phyloP scores from a whole-genome alignment of 2,329 filamentous ascomycete species.

The Colletotrichum falcatum region DNA sequence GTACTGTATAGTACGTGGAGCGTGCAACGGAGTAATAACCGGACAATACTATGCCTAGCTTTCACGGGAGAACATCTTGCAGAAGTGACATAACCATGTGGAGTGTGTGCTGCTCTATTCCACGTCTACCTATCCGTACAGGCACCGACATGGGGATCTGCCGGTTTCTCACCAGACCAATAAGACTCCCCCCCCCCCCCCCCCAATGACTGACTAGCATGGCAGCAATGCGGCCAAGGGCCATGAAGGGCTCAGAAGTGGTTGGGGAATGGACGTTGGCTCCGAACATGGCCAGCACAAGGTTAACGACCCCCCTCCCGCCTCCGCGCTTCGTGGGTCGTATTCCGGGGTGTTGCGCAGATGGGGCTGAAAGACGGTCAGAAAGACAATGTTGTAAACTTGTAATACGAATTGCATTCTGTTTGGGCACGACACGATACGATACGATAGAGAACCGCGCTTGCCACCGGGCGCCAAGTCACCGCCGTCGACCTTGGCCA shows the following conservation, averaged over 20 bases:
- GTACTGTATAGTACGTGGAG: neutral
- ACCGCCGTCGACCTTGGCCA: constrained; percentile 27
- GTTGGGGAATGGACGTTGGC: neutral
- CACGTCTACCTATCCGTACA: neutral
- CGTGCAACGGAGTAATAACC: neutral
- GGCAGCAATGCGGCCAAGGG: neutral
- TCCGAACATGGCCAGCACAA: too few species aligned
- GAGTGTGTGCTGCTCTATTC: constrained; percentile 17
- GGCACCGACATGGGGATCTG: constrained; percentile 12
- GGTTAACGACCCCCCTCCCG: neutral
- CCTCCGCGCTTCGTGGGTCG: neutral
- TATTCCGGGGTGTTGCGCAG: neutral
- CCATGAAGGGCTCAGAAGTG: neutral
- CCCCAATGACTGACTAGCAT: neutral
- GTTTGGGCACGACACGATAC: neutral
- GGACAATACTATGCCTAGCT: constrained; percentile 6
- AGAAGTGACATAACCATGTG: constrained; percentile 36
- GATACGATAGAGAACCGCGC: neutral
- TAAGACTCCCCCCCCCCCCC: neutral
- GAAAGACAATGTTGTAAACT: neutral
- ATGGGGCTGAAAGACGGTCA: constrained; percentile 6
- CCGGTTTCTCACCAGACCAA: neutral
- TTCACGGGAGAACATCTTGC: constrained; percentile 14
- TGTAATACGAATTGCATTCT: too few species aligned
- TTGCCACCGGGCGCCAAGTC: constrained; percentile 29